Evolutionary conservation across 495 filamentous ascomycete species (phyloP), one percentile per base, ranked within the genome.

Genomic region (Penicillium soppii): DNA sequence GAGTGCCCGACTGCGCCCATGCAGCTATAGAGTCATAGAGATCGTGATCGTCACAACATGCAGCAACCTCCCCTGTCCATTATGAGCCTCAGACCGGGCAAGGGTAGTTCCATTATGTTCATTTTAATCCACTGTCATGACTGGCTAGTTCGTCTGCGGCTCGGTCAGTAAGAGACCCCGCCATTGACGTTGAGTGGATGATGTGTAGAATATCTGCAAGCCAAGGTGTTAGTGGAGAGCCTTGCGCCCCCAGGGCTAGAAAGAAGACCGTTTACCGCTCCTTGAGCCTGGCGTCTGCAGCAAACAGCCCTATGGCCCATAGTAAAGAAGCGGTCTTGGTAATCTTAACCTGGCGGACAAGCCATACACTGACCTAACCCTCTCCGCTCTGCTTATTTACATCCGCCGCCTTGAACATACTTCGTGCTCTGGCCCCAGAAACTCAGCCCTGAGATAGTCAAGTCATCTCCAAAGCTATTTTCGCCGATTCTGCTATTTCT

Each of bases 31-130:
- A 52, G 54, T 56, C 54, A 50, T 49, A 32, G 30, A 33, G 19
- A 25, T 36, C 29, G 12, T 49, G 47, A 49, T 49, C 47, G 23
- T 44, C 52, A 50, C 29, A 22, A 16, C 47, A n/a, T 46, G 47
- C 35, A 50, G 44, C 32, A 47, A 46, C 40, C 25, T 33, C 45
- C 39, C 47, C 37, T 25, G 26, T 30, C 23, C 22, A 35, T 17
- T 23, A 38, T n/a, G 53, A 56, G 53, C 47, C 53, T 43, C 53
- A 56, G 33, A 26, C 44, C 41, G 27, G 22, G 47, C 46, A 45
- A 30, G 46, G 19, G 26, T 45, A 15, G n/a, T 22, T 7, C 26
- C 6, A 25, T 23, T 33, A 7, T 20, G 3, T 29, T 26, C 41
- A 30, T 6, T 16, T 38, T 4, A 10, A 19, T 7, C 16, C n/a